A percentile compares a stretch with the other conserved stretches of the same genome.
phyloP scores from a whole-genome alignment of 2,329 filamentous ascomycete genomes.

The Daldinia eschscholtzii region DNA sequence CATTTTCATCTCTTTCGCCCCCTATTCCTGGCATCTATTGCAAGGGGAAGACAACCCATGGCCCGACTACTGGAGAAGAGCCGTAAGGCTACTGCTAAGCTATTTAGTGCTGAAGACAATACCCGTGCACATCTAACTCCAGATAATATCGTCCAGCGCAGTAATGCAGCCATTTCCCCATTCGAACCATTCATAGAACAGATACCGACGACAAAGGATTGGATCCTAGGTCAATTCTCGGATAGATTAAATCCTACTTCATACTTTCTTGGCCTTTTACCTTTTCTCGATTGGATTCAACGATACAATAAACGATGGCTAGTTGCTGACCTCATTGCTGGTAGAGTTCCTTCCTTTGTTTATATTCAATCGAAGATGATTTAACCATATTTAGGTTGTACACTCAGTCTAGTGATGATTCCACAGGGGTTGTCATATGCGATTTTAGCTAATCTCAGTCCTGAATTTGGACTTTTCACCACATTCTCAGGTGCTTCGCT shows the following conservation, averaged over 20 bases:
- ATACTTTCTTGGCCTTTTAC: conserved; percentile 14
- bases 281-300: conserved; percentile 6
- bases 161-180: conserved; percentile 6
- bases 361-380: background rate
- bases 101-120: conserved; percentile 1
- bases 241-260: background rate
- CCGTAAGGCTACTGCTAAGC: background rate
- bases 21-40: background rate
- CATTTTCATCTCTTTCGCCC: background rate
- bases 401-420: conserved; percentile 14
- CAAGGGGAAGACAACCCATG: background rate
- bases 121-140: background rate
- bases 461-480: conserved; percentile 22
- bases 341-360: background rate
- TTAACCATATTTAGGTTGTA: conserved; percentile 12
- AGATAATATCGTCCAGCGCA: conserved; percentile 8
- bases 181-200: conserved; percentile 20
- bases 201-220: conserved; percentile 10
- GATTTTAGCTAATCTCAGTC: conserved; percentile 7
- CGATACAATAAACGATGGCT: conserved; percentile 23
- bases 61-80: background rate
- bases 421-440: conserved; percentile 24
- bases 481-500: conserved; percentile 10
- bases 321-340: conserved; percentile 12
- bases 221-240: background rate